Evolutionary conservation across 495 filamentous ascomycete genomes (phyloP).

Genomic region (Monascus purpureus): DNA sequence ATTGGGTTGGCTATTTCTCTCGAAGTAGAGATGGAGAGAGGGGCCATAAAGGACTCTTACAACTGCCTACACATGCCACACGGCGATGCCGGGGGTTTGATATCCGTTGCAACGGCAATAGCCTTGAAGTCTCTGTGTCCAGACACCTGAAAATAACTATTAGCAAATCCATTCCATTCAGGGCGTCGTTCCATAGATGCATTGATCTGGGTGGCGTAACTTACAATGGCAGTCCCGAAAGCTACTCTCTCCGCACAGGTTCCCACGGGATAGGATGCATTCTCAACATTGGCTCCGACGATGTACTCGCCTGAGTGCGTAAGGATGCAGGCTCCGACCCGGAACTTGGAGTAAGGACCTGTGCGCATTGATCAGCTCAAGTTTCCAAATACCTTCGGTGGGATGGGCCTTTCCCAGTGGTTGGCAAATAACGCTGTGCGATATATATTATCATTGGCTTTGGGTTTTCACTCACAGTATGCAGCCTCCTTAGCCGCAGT

Average conservation of each 20-base stretch:
- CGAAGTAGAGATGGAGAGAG: background rate
- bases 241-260: constrained; percentile 90
- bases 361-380: no score
- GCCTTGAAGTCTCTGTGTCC: constrained; percentile 64
- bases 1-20: no score
- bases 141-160: constrained; percentile 23
- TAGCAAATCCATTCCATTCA: background rate
- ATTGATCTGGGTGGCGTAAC: constrained; percentile 1
- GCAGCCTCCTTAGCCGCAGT: constrained; percentile 56
- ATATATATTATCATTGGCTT: no score
- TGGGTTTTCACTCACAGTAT: constrained; percentile 55
- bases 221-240: constrained; percentile 63
- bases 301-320: constrained; percentile 46
- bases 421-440: no score
- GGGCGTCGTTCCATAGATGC: background rate
- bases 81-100: constrained; percentile 51
- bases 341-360: constrained; percentile 89
- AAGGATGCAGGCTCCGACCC: constrained; percentile 73
- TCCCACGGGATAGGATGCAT: constrained; percentile 81
- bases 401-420: no score
- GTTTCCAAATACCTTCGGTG: constrained; percentile 2
- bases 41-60: constrained; percentile 9
- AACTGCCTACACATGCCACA: constrained; percentile 53
- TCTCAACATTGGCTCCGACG: constrained; percentile 83
- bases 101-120: constrained; percentile 76